These are phyloP conservation scores for Backusella circina DNA, from an alignment of 192 early-diverging fungal species.

Conservation along the genomic window DNA sequence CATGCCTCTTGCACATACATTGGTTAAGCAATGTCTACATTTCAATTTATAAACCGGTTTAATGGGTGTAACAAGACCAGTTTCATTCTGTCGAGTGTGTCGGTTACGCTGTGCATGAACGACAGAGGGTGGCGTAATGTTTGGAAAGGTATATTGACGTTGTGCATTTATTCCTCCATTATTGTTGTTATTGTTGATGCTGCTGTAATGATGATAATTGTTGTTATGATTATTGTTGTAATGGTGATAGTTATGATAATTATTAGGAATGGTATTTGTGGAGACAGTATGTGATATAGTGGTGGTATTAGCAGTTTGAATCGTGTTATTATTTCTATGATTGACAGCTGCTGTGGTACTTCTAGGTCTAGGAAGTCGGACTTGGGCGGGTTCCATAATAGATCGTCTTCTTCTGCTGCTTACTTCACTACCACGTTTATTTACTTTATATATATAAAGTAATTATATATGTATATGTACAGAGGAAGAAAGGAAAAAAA, in stretches of 20 bases:
- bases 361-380: slow-evolving; percentile 10
- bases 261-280: neutral
- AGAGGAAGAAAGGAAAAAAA: too few relatives aligned
- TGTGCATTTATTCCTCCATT: neutral
- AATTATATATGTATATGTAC: neutral
- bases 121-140: neutral
- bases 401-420: neutral
- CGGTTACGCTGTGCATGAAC: neutral
- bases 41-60: slow-evolving; percentile 70
- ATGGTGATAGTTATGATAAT: neutral
- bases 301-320: neutral
- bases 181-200: neutral
- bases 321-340: neutral
- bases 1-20: slow-evolving; percentile 73
- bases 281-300: neutral
- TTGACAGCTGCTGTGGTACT: neutral
- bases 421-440: neutral
- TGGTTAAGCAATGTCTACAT: slow-evolving; percentile 61
- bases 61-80: slow-evolving; percentile 29
- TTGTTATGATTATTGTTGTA: neutral
- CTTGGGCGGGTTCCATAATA: neutral
- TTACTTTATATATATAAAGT: neutral
- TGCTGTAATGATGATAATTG: neutral
- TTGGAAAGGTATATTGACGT: neutral
- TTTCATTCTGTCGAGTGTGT: neutral